Evolutionary conservation across 1,284 basidiomycete species (phyloP).

Genomic region (Coniferiporia sulphurascens): DNA sequence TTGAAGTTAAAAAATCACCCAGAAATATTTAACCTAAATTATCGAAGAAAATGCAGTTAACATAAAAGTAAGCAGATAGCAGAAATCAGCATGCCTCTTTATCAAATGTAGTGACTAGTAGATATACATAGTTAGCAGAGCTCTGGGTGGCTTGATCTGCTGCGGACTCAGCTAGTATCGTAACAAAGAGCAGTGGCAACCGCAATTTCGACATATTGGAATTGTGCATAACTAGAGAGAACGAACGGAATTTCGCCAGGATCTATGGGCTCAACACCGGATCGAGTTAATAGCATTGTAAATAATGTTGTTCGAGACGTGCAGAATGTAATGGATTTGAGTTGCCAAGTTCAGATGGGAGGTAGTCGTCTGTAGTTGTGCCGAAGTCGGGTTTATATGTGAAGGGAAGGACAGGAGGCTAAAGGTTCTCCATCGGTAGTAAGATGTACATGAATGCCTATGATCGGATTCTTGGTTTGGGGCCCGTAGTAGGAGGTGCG

Average conservation of each 20-base stretch:
- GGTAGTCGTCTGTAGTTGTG: too few relatives aligned
- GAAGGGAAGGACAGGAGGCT: too few relatives aligned
- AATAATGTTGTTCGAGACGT: too few relatives aligned
- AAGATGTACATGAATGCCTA: too few relatives aligned
- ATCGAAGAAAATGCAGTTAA: too few relatives aligned
- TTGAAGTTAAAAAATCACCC: neutral
- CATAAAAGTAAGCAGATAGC: too few relatives aligned
- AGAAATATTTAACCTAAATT: neutral
- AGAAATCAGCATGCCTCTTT: neutral
- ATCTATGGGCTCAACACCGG: neutral
- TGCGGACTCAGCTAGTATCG: constrained; percentile 1
- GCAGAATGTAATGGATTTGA: too few relatives aligned
- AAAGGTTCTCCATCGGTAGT: too few relatives aligned
- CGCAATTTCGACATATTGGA: neutral
- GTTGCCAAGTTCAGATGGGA: too few relatives aligned
- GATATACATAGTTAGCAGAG: neutral
- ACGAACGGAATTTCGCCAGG: neutral
- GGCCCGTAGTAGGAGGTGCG: too few relatives aligned
- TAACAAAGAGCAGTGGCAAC: neutral
- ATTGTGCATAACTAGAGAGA: neutral
- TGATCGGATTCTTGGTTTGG: too few relatives aligned
- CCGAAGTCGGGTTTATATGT: too few relatives aligned
- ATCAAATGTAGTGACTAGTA: constrained; percentile 2
- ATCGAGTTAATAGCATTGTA: constrained; percentile 27
- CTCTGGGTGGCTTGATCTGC: neutral